Evolutionary conservation across 2,329 filamentous ascomycete genomes (phyloP).

Genomic region (Thielaviopsis euricoi): DNA sequence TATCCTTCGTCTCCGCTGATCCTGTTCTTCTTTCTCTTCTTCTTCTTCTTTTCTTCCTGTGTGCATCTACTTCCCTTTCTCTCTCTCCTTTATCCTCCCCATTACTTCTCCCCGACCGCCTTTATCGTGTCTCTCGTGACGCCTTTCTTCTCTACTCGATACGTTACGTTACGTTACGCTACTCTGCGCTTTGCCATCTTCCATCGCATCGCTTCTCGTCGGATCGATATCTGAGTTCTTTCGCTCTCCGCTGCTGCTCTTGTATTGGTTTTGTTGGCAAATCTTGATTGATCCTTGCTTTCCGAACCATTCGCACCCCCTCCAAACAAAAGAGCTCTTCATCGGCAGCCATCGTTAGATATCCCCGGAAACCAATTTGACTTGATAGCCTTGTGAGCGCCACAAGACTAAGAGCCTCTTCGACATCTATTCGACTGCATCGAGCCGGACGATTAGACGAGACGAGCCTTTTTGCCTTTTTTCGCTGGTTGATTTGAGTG

Average conservation of each 20-base stretch:
- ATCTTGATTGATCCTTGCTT: conserved; percentile 3
- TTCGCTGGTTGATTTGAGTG: background rate
- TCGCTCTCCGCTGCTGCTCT: too few species aligned
- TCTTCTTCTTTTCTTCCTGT: background rate
- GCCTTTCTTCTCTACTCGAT: too few species aligned
- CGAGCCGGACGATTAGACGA: background rate
- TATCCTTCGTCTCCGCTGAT: conserved; percentile 14
- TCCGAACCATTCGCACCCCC: background rate
- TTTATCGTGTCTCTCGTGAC: too few species aligned
- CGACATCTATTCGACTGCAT: background rate
- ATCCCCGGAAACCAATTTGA: too few species aligned
- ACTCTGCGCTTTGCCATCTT: too few species aligned
- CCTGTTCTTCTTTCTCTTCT: background rate
- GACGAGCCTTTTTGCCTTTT: background rate
- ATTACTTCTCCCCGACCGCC: background rate
- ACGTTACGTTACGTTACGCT: too few species aligned
- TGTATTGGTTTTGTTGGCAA: background rate
- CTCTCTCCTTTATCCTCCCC: background rate
- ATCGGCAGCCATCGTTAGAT: too few species aligned
- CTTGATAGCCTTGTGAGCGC: too few species aligned
- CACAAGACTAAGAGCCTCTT: background rate
- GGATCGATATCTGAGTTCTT: too few species aligned
- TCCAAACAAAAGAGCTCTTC: too few species aligned
- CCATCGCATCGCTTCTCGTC: too few species aligned
- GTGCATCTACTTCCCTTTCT: background rate